These are phyloP conservation scores for Protea cynaroides DNA, from an alignment of 164 flowering plant species.

Conservation along the genomic window DNA sequence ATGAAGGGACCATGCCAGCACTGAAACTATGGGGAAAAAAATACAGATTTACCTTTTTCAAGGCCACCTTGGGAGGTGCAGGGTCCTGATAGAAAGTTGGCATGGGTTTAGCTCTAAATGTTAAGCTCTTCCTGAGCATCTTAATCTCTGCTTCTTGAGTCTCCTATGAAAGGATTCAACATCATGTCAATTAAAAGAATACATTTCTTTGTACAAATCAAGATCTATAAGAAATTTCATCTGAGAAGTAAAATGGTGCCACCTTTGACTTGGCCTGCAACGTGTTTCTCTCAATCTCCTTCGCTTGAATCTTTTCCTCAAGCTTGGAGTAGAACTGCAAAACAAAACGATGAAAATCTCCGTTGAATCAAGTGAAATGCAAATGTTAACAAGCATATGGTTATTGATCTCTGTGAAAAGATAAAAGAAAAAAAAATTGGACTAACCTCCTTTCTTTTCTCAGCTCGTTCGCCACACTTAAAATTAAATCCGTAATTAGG, in stretches of 20 bases:
- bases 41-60: slow-evolving; percentile 2
- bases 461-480: slow-evolving; percentile 1
- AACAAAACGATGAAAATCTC: neutral
- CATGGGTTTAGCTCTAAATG: slow-evolving; percentile 4
- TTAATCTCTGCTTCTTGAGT: slow-evolving; percentile 4
- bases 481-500: neutral
- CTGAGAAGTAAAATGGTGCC: neutral
- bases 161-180: neutral
- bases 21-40: neutral
- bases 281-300: neutral
- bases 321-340: slow-evolving; percentile 4
- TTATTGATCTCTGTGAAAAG: neutral
- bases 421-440: neutral
- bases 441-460: slow-evolving; percentile 6
- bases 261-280: slow-evolving; percentile 7
- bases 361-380: neutral
- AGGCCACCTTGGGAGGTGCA: slow-evolving; percentile 2
- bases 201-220: neutral
- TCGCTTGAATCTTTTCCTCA: slow-evolving; percentile 4
- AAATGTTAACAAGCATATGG: neutral
- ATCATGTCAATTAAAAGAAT: neutral
- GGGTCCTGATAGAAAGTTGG: slow-evolving; percentile 6
- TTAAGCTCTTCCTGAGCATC: slow-evolving; percentile 3
- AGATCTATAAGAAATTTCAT: neutral
- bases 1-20: too few relatives aligned